These are phyloP conservation scores for Aspergillus novoparasiticus DNA, from an alignment of 2,329 filamentous ascomycete genomes.

Conservation along the genomic window DNA sequence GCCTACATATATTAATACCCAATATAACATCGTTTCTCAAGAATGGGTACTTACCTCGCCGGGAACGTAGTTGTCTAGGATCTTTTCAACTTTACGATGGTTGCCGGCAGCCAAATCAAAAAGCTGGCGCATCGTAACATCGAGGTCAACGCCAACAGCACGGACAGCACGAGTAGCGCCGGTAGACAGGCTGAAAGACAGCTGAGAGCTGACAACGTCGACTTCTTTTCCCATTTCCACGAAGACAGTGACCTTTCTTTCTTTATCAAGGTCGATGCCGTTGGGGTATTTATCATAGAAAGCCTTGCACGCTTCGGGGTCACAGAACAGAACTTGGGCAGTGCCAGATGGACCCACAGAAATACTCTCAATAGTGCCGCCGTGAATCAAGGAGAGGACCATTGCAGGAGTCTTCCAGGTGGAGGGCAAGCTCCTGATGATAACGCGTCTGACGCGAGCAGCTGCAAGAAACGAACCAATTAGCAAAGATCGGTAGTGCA, in stretches of 20 bases:
- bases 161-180: slow-evolving; percentile 51
- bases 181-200: slow-evolving; percentile 43
- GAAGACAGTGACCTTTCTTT: slow-evolving; percentile 34
- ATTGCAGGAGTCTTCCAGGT: slow-evolving; percentile 32
- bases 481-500: neutral
- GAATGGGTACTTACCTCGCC: slow-evolving; percentile 41
- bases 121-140: slow-evolving; percentile 41
- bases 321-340: slow-evolving; percentile 40
- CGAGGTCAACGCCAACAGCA: slow-evolving; percentile 44
- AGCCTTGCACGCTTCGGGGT: slow-evolving; percentile 35
- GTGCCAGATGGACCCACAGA: slow-evolving; percentile 23
- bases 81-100: slow-evolving; percentile 48
- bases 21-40: neutral
- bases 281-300: slow-evolving; percentile 41
- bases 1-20: slow-evolving; percentile 31
- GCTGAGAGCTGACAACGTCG: slow-evolving; percentile 43
- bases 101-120: slow-evolving; percentile 41
- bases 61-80: slow-evolving; percentile 44
- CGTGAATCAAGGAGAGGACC: slow-evolving; percentile 41
- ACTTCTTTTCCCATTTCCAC: slow-evolving; percentile 44
- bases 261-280: slow-evolving; percentile 38
- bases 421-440: slow-evolving; percentile 41
- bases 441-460: slow-evolving; percentile 32
- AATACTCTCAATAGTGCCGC: slow-evolving; percentile 41
- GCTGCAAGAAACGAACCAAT: slow-evolving; percentile 16